These are phyloP conservation scores for Botrytis aclada DNA, from an alignment of 2,329 filamentous ascomycete species.

Conservation along the genomic window DNA sequence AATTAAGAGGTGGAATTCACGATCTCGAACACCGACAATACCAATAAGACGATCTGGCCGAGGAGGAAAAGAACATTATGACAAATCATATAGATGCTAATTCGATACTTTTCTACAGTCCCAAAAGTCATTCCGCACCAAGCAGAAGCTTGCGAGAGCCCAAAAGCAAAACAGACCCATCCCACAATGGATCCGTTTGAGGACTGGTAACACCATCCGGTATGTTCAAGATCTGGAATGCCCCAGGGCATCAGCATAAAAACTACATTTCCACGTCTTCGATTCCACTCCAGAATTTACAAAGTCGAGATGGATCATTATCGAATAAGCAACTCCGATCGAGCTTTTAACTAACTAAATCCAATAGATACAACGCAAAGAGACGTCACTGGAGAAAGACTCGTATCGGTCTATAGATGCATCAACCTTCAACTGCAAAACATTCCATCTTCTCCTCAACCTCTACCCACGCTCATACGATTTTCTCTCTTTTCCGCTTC, in stretches of 20 bases:
- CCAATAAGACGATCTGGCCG: background rate
- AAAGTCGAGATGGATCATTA: background rate
- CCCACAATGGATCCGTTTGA: slow-evolving; percentile 98
- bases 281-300: background rate
- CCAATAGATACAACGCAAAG: slow-evolving; percentile 96
- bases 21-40: slow-evolving; percentile 3
- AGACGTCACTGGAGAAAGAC: slow-evolving; percentile 99
- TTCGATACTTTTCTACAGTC: slow-evolving; percentile 56
- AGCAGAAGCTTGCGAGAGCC: slow-evolving; percentile 99
- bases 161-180: slow-evolving; percentile 99
- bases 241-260: slow-evolving; percentile 1
- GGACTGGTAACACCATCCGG: slow-evolving; percentile 99
- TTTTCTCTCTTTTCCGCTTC: slow-evolving; percentile 19
- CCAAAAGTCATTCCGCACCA: slow-evolving; percentile 99
- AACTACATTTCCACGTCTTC: background rate
- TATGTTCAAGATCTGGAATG: slow-evolving; percentile 45
- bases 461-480: slow-evolving; percentile 14
- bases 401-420: slow-evolving; percentile 91
- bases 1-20: background rate
- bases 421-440: slow-evolving; percentile 40
- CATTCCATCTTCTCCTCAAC: slow-evolving; percentile 19
- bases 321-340: background rate
- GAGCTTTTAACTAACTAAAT: slow-evolving; percentile 16
- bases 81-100: slow-evolving; percentile 25
- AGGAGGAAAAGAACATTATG: slow-evolving; percentile 17